Percentiles rank a stretch among this genome's conserved stretches.
phyloP scores from a whole-genome alignment of 2,329 filamentous ascomycete species.

The Aschersonia sp. region DNA sequence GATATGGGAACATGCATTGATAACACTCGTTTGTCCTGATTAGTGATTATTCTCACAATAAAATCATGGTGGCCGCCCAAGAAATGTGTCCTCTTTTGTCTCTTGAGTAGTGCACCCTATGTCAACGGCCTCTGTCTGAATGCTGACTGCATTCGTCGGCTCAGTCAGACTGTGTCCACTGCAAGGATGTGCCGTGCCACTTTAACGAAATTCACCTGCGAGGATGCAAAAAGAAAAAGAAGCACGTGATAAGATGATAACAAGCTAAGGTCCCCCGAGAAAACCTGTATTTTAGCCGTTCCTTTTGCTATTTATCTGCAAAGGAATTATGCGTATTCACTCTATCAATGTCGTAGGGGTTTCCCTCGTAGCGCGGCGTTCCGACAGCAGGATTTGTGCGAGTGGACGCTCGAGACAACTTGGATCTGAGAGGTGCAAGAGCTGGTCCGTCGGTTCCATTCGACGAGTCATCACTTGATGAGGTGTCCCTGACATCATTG shows the following conservation, averaged over 20 bases:
- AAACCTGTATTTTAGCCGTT: neutral
- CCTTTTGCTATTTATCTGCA: neutral
- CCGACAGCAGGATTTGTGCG: neutral
- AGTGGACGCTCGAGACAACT: neutral
- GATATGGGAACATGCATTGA: neutral
- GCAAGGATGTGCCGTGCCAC: too few relatives aligned
- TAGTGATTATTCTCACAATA: neutral
- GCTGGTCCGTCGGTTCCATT: neutral
- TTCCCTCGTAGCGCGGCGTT: conserved; percentile 1
- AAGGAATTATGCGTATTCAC: conserved; percentile 3
- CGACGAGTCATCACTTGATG: neutral
- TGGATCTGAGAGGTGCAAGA: neutral
- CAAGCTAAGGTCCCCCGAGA: neutral
- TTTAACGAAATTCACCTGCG: too few relatives aligned
- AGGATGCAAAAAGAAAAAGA: too few relatives aligned
- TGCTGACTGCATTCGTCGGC: too few relatives aligned
- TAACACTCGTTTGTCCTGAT: neutral
- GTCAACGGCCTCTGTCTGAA: too few relatives aligned
- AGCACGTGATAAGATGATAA: too few relatives aligned
- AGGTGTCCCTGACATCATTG: neutral
- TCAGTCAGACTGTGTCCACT: too few relatives aligned
- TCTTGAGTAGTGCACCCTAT: too few relatives aligned
- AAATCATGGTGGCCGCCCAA: neutral
- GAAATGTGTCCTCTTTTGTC: too few relatives aligned
- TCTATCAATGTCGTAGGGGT: conserved; percentile 3